Evolutionary conservation across 2,329 filamentous ascomycete genomes (phyloP).

Genomic region (Penicillium concentricum): DNA sequence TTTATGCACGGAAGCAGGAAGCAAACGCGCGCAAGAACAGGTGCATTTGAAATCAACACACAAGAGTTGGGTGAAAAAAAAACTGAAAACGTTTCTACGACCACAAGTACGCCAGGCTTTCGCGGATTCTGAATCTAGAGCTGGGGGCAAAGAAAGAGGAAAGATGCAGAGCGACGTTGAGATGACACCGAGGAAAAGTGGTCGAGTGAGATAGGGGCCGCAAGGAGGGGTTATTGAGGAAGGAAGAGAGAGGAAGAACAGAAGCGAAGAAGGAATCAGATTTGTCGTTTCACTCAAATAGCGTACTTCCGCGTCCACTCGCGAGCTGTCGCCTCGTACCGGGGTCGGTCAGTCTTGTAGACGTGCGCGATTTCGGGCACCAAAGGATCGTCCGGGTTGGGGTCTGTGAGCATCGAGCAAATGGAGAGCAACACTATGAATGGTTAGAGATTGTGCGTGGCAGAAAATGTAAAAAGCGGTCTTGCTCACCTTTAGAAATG

Average conservation of each 20-base stretch:
- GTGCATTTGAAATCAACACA: conserved; percentile 12
- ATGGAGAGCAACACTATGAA: conserved; percentile 86
- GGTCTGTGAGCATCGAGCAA: conserved; percentile 99
- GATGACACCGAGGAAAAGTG: conserved; percentile 6
- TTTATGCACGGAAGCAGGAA: conserved; percentile 13
- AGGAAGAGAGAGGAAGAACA: not conserved
- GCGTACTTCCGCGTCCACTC: conserved; percentile 99
- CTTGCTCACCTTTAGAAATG: conserved; percentile 86
- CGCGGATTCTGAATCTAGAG: conserved; percentile 26
- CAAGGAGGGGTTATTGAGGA: conserved; percentile 3
- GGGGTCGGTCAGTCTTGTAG: conserved; percentile 96
- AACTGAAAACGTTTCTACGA: conserved; percentile 35
- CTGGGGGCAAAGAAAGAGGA: conserved; percentile 10
- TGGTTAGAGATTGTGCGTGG: conserved; percentile 7
- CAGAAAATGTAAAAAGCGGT: not conserved
- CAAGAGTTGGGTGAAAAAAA: conserved; percentile 16
- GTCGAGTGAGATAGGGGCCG: conserved; percentile 6
- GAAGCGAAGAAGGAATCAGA: conserved; percentile 29
- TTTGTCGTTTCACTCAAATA: conserved; percentile 59
- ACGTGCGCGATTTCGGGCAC: conserved; percentile 99
- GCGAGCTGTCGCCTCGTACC: conserved; percentile 93
- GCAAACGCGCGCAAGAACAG: conserved; percentile 13
- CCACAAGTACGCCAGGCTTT: conserved; percentile 40
- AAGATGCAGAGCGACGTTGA: conserved; percentile 19
- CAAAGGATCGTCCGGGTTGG: conserved; percentile 97